Percentiles rank a stretch among this genome's conserved stretches.
Evolutionary conservation across 176 grass and related monocot species (phyloP).

Genomic region (Oryza brachyantha): DNA sequence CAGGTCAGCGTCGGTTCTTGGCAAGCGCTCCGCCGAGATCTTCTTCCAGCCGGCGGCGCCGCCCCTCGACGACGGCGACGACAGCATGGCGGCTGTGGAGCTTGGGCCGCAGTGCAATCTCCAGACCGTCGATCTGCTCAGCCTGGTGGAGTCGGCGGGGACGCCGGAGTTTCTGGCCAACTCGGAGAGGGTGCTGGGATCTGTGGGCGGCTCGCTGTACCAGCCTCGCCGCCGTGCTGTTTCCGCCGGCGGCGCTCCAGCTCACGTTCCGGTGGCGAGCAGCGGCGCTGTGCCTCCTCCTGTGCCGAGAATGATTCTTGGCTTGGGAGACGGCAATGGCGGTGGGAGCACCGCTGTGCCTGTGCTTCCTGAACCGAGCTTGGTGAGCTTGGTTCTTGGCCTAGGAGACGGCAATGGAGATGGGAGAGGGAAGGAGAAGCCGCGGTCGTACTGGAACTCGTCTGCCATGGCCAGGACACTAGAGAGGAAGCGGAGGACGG

Average conservation of each 20-base stretch:
- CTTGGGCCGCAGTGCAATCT: neutral
- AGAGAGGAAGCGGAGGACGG: neutral
- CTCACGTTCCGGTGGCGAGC: too few relatives aligned
- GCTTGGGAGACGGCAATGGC: neutral
- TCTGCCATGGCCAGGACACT: neutral
- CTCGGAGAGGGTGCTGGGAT: neutral
- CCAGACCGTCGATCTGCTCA: neutral
- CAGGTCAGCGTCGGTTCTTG: neutral
- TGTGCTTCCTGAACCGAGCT: neutral
- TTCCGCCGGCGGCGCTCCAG: neutral
- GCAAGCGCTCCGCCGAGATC: neutral
- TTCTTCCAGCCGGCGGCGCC: neutral
- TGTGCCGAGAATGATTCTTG: neutral
- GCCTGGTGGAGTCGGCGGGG: slow-evolving; percentile 8
- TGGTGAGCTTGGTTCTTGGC: neutral
- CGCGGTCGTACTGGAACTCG: neutral
- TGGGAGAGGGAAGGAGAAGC: neutral
- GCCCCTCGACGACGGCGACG: neutral
- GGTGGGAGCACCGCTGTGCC: neutral
- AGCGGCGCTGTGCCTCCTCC: neutral
- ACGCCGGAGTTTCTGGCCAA: slow-evolving; percentile 1
- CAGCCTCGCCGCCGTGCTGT: neutral
- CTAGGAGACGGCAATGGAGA: neutral
- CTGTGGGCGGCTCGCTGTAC: neutral
- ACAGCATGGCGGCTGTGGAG: neutral